Evolutionary conservation across 2,329 filamentous ascomycete genomes (phyloP).

Genomic region (Cercospora citrullina): DNA sequence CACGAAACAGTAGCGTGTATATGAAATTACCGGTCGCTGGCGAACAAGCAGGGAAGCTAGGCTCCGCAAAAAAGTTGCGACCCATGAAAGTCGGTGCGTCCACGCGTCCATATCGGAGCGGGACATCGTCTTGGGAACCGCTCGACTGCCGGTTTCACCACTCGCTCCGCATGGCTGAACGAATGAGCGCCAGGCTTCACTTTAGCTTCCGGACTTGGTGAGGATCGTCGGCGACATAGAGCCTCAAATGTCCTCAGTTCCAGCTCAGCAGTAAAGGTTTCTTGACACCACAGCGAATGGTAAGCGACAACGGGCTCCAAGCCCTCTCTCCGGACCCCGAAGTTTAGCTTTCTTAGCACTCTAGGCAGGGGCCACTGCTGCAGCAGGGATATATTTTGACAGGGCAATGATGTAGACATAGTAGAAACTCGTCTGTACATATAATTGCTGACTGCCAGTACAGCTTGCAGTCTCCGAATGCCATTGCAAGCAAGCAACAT

Average conservation of each 20-base stretch:
- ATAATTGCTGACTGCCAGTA: neutral
- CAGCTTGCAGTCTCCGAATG: neutral
- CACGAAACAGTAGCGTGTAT: neutral
- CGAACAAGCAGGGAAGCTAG: neutral
- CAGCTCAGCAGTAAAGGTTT: neutral
- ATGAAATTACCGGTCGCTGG: neutral
- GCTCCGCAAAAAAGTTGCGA: neutral
- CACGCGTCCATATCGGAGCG: neutral
- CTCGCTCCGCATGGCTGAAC: neutral
- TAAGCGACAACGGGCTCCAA: neutral
- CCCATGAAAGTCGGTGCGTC: neutral
- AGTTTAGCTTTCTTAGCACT: conserved; percentile 5
- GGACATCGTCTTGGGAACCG: neutral
- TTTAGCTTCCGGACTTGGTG: conserved; percentile 8
- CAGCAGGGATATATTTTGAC: neutral
- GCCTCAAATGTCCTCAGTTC: neutral
- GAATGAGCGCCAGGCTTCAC: neutral
- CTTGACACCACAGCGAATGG: neutral
- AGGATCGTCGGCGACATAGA: conserved; percentile 1
- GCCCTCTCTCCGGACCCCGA: conserved; percentile 1
- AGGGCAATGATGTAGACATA: neutral
- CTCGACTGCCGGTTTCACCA: neutral
- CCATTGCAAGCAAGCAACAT: neutral
- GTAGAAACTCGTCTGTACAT: neutral
- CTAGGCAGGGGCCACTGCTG: neutral